These are phyloP conservation scores for Cyclotella sp. DNA, from an alignment of 108 stramenopile genomes.

Conservation along the genomic window DNA sequence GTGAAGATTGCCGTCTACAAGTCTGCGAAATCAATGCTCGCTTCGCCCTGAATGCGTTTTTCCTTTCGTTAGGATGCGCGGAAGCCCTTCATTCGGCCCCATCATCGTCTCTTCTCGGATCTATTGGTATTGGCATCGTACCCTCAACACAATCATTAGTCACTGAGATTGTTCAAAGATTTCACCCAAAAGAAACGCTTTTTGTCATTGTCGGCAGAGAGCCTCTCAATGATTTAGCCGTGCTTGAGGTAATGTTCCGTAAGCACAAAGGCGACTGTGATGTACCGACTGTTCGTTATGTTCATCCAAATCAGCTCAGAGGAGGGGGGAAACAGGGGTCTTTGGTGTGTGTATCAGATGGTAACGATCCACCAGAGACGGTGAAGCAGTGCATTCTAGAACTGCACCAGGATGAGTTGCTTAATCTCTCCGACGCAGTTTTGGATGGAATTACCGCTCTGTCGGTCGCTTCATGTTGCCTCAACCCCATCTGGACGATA, in stretches of 20 bases:
- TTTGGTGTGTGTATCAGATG: constrained; percentile 3
- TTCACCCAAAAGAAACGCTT: neutral
- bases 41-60: neutral
- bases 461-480: neutral
- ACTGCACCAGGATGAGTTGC: constrained; percentile 3
- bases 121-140: neutral
- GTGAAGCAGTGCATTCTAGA: constrained; percentile 5
- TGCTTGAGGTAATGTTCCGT: neutral
- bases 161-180: neutral
- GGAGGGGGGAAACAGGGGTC: neutral
- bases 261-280: neutral
- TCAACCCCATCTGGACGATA: constrained; percentile 5
- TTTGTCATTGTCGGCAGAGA: neutral
- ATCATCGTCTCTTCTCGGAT: neutral
- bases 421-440: neutral
- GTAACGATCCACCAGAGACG: neutral
- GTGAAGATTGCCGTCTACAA: neutral
- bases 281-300: neutral
- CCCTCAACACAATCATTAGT: neutral
- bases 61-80: neutral
- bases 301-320: constrained; percentile 5
- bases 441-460: neutral
- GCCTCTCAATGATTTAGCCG: neutral
- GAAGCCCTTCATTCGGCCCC: neutral
- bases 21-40: constrained; percentile 3